These are phyloP conservation scores for Mallotus repandus DNA, from an alignment of 441 rosid genomes.

Conservation along the genomic window DNA sequence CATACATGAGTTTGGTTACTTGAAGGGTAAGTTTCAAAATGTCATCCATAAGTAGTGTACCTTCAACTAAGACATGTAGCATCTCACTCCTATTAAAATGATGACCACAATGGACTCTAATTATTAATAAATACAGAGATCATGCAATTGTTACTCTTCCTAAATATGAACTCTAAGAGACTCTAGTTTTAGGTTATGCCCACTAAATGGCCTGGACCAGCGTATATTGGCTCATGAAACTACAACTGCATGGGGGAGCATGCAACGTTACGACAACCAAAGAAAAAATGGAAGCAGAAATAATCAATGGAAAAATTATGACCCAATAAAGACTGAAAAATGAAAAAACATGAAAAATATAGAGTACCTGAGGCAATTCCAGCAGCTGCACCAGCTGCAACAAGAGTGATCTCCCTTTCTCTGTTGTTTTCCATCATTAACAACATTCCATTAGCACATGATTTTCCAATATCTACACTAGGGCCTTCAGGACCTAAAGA, in stretches of 20 bases:
- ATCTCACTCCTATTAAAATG: background rate
- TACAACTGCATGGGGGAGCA: background rate
- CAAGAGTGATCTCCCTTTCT: conserved; percentile 88
- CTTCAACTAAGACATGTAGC: background rate
- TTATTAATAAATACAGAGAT: background rate
- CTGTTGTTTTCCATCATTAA: conserved; percentile 95
- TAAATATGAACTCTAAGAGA: background rate
- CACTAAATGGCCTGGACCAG: too few species aligned
- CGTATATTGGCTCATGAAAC: background rate
- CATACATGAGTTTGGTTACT: background rate
- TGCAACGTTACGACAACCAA: background rate
- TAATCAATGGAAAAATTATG: background rate
- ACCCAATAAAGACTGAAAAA: background rate
- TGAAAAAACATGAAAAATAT: background rate
- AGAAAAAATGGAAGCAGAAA: background rate
- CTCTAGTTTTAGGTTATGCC: too few species aligned
- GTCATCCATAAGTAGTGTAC: background rate
- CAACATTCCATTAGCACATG: conserved; percentile 87
- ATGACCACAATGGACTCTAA: background rate
- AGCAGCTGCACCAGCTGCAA: conserved; percentile 98
- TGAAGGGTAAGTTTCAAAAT: background rate
- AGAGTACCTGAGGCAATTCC: conserved; percentile 89
- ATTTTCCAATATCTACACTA: conserved; percentile 95
- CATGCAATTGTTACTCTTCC: background rate
- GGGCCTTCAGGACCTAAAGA: conserved; percentile 98